Evolutionary conservation across 169 alveolate species (phyloP), one percentile per base, ranked within the genome.

Genomic region (Theileria sp.): DNA sequence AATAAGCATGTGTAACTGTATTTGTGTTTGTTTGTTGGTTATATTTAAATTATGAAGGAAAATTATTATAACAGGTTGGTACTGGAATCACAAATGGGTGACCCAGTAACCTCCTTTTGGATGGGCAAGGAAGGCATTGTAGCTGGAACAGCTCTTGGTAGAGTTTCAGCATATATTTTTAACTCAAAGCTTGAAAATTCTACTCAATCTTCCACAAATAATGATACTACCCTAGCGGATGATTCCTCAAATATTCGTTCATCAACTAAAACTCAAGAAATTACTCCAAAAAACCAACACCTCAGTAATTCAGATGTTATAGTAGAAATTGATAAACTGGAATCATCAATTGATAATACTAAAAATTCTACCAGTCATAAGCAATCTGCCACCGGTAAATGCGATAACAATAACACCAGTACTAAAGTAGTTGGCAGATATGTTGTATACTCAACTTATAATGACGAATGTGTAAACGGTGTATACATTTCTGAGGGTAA

Each of bases 1-100:
- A 23, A 61, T 61, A 61, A 28, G n/a, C 15, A 61, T 61, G 38
- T 26, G 34, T 26, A 30, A 61, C 1, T 26, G n/a, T 61, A 28
- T 26, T 26, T 61, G 69, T 28, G 1, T 10, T 8, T 13, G 12
- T 3, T 8, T 61, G 12, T 0, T 61, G 38, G 8, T 61, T 28
- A 28, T 61, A 30, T 26, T 61, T 26, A 28, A 30, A 28, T 28
- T 26, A 28, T 61, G 34, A 61, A 28, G 34, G 38, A 13, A 13
- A 61, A 61, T 61, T 61, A 28, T 61, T 8, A 28, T 61, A 61
- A 61, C 38, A 28, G 38, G 38, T 15, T 58, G 51, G 83, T 84
- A 0, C 82, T 84, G 36, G 90, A 84, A 60, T 84, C 87, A 32
- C 90, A 68, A n/a, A 76, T 84, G 80, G 90, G 90, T 15, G 90